Percentiles rank a stretch among this genome's conserved stretches.
Evolutionary conservation across 192 early-diverging fungal species (phyloP).

Genomic region (Backusella macrospora): DNA sequence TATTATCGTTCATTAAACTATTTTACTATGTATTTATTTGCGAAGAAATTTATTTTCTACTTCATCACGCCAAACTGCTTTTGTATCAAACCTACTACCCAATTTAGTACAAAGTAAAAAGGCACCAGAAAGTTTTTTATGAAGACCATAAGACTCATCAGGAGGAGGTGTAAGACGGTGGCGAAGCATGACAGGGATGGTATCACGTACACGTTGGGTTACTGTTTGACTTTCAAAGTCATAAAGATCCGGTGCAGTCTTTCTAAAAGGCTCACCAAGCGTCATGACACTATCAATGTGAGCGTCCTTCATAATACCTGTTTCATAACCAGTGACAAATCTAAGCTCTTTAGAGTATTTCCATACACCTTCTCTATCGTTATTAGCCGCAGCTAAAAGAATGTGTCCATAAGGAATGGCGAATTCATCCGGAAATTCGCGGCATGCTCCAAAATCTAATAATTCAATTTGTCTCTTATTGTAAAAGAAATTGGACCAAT

Average conservation of each 20-base stretch:
- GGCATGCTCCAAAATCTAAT: constrained; percentile 94
- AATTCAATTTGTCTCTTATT: constrained; percentile 77
- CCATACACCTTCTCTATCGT: constrained; percentile 75
- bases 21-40: too few relatives aligned
- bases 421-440: constrained; percentile 77
- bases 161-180: constrained; percentile 95
- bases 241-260: constrained; percentile 54
- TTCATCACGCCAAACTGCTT: constrained; percentile 40
- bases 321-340: constrained; percentile 94
- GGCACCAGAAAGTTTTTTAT: constrained; percentile 91
- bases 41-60: constrained; percentile 19
- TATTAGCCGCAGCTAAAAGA: constrained; percentile 68
- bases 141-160: constrained; percentile 96
- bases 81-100: constrained; percentile 44
- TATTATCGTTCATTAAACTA: background rate
- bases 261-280: constrained; percentile 83
- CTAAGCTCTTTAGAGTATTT: constrained; percentile 82
- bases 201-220: constrained; percentile 76
- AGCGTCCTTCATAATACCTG: constrained; percentile 80
- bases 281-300: constrained; percentile 89
- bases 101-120: constrained; percentile 91
- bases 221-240: constrained; percentile 88
- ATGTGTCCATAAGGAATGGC: constrained; percentile 75
- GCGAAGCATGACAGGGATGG: constrained; percentile 94
- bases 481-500: constrained; percentile 99